Base-by-base conservation (phyloP, 2,329 filamentous ascomycete species). In the Drechmeria coniospora region DNA sequence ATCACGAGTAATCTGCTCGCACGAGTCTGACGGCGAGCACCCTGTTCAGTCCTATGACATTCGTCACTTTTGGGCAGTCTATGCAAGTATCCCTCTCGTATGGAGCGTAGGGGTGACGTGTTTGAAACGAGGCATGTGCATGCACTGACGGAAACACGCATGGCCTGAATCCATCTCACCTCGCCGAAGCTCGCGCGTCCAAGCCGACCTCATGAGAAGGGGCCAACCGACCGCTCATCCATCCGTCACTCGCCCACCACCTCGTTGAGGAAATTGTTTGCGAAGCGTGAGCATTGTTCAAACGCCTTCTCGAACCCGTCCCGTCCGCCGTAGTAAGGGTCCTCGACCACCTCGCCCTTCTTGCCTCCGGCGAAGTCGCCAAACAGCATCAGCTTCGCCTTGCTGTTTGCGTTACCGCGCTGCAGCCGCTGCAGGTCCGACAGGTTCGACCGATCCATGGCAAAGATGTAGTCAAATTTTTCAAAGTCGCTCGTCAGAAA, bases 261-360 rank as follows among this genome's bases (percentile, higher is more conserved):
- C 25, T 74, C 63, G 43, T 65, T 61, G 37, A 93, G 42, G 43
- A 94, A 84, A 30, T 79, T 83, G 47, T 63, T 66, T 2, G 79
- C 76, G 49, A 92, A 93, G 35, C 78, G 63, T 33, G 64, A 58
- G 36, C 78, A 77, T 61, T 94, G 86, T 55, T 87, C 73, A 53
- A 79, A 95, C n/a, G 84, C 82, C 45, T 66, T 70, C 43, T 79
- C 71, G 47, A 95, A 95, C 2, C 83, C 84, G 40, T 80, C 68
- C 4, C 62, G 57, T 9, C 72, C 83, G n/a, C 82, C 84, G 51
- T 95, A 95, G 56, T 95, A 98, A 10, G 90, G 90, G 51, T 95
- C 90, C 32, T 69, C 61, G 7, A 94, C 74, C 26, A 81, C 67
- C 57, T 93, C 80, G 13, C 67, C 63, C 40, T 55, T 68, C 32